Base-by-base conservation (phyloP, 441 rosid genomes). In the Mallotus japonicus region DNA sequence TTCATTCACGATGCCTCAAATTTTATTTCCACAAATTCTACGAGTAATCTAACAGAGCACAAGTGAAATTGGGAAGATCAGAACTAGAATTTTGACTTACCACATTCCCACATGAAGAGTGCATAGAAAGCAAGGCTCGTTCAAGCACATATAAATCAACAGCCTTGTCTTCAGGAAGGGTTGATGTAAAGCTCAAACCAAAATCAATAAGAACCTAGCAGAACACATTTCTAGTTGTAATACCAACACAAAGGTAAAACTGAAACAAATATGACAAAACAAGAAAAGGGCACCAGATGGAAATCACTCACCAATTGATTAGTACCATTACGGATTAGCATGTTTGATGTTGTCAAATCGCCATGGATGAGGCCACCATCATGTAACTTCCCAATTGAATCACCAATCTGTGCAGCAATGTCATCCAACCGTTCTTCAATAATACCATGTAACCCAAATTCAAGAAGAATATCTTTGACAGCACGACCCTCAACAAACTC, bases 331-430 rank as follows among this genome's bases (percentile, higher is more conserved):
- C 86, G 84, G 65, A 91, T 73, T 75, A 95, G 76, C 96, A 95
- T 91, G 79, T 95, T 85, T 22, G 97, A 91, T 0, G 99, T 95
- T 77, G 99, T 95, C 73, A 93, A 83, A 73, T 95, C 99, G 34
- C 99, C 99, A 75, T 95, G 99, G 80, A 91, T 77, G 67, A 95
- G 93, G 62, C 97, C 97, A 62, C 98, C 98, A 54, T 91, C 99
- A 74, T 95, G 99, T 16, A 93, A 83, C 76, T 95, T 95, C 19
- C 85, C 98, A 22, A 92, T 87, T 2, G 97, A 93, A 73, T 78
- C 83, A 1, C 98, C 99, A 73, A 95, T 92, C 83, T 95, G 98
- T 6, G 65, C 59, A 32, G 99, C 96, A 32, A 92, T 83, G 76
- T 92, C 91, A 75, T 80, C 75, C 72, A 92, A 76, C 44, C 79